Evolutionary conservation across 495 filamentous ascomycete species (phyloP).

Genomic region (Aspergillus asperescens): DNA sequence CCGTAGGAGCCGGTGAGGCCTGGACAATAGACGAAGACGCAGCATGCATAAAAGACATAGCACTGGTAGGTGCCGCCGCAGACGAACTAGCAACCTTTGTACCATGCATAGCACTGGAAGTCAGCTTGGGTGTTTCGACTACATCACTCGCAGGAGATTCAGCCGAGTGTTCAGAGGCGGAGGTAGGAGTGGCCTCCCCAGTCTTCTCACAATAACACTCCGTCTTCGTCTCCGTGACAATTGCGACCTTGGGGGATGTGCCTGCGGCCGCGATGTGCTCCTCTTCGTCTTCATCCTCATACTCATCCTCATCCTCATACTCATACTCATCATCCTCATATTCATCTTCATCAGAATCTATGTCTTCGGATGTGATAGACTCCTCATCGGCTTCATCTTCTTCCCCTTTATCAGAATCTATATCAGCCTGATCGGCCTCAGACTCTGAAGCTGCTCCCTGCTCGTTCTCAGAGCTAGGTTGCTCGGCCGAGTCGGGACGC

Average conservation of each 20-base stretch:
- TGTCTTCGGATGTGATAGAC: background rate
- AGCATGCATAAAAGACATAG: background rate
- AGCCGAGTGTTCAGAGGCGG: background rate
- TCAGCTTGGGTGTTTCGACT: background rate
- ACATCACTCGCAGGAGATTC: background rate
- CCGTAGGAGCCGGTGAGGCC: background rate
- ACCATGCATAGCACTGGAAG: background rate
- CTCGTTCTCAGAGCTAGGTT: too few species aligned
- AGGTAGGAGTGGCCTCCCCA: background rate
- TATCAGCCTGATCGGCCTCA: too few species aligned
- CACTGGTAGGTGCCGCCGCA: background rate
- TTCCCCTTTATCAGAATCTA: too few species aligned
- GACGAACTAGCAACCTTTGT: background rate
- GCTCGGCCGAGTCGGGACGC: too few species aligned
- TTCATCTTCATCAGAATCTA: background rate
- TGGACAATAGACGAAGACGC: background rate
- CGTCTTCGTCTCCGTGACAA: slow-evolving; percentile 6
- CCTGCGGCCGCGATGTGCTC: background rate
- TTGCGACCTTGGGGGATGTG: slow-evolving; percentile 4
- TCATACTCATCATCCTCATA: background rate
- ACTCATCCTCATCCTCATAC: background rate
- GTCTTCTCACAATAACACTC: slow-evolving; percentile 1
- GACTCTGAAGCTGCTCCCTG: too few species aligned
- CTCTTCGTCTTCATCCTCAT: background rate
- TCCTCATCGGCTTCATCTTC: too few species aligned